Base-by-base conservation (phyloP, 2,329 filamentous ascomycete species). In the Microcera coccophila region DNA sequence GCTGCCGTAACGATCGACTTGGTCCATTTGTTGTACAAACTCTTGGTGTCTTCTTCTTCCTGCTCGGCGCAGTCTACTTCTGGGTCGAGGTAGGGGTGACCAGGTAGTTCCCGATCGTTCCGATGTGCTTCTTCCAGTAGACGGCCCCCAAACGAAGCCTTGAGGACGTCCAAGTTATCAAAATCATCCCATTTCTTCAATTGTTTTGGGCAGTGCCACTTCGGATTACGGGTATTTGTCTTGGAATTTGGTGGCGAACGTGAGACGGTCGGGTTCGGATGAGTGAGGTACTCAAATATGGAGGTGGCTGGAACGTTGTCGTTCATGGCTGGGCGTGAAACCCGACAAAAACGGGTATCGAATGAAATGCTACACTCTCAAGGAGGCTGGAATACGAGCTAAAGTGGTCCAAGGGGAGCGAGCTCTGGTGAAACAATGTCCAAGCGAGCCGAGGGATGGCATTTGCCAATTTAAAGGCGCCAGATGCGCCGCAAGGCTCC, bases 281-380 rank as follows among this genome's bases (percentile, higher is more conserved):
- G 35, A 16, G 48, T 50, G 10, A 50, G 45, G 9, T 48, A 24
- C 36, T 50, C 45, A 11, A 50, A 37, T 16, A 48, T 43, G 35
- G 48, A 50, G 17, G 42, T 48, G 17, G 48, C 45, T 12, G 34
- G 11, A 7, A 9, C 9, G 24, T 28, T 9, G 24, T 28, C 9
- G 9, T 9, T 14, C 24, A 28, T 28, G 24, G 24, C 24, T 14
- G 24, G 14, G 14, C n/a, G n/a, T n/a, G n/a, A n/a, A n/a, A n/a
- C n/a, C n/a, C n/a, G n/a, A n/a, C n/a, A n/a, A n/a, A n/a, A n/a
- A n/a, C n/a, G n/a, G n/a, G n/a, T n/a, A n/a, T n/a, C n/a, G n/a
- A n/a, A n/a, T n/a, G n/a, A n/a, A n/a, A n/a, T n/a, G n/a, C n/a
- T n/a, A n/a, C n/a, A n/a, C n/a, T n/a, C n/a, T n/a, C n/a, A n/a